These are phyloP conservation scores for Babesia bovis DNA, from an alignment of 169 alveolate species.

Conservation along the genomic window DNA sequence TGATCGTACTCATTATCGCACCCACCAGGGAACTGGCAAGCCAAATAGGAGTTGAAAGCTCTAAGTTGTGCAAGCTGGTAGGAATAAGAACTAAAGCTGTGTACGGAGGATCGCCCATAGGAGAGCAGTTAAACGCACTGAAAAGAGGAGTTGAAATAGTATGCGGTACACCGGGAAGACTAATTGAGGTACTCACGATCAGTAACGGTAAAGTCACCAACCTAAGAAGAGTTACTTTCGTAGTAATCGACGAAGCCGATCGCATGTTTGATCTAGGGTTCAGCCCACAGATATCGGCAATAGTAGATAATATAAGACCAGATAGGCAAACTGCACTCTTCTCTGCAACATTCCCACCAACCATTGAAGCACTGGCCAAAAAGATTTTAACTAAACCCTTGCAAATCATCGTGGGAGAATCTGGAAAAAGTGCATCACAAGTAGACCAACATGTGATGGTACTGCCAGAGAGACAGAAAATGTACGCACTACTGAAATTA, in stretches of 20 bases:
- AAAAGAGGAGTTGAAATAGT: constrained; percentile 94
- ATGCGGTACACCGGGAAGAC: constrained; percentile 97
- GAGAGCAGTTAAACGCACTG: constrained; percentile 87
- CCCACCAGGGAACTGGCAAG: constrained; percentile 94
- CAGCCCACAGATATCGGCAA: constrained; percentile 94
- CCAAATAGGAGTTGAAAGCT: constrained; percentile 88
- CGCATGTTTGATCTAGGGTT: constrained; percentile 97
- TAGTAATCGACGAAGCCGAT: constrained; percentile 99
- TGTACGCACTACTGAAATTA: constrained; percentile 89
- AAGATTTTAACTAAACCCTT: constrained; percentile 92
- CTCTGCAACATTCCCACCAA: constrained; percentile 98
- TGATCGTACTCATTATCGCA: constrained; percentile 86
- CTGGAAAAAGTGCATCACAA: constrained; percentile 89
- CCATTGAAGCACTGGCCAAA: constrained; percentile 93
- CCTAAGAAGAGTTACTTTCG: constrained; percentile 90
- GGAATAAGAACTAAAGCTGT: constrained; percentile 83
- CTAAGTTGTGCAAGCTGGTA: constrained; percentile 78
- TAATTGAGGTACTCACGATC: constrained; percentile 91
- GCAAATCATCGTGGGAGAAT: constrained; percentile 92
- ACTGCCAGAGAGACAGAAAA: constrained; percentile 82
- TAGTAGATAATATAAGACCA: constrained; percentile 87
- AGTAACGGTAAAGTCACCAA: constrained; percentile 90
- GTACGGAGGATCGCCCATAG: constrained; percentile 94
- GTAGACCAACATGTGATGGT: constrained; percentile 94
- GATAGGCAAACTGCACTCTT: constrained; percentile 96